Base-by-base conservation (phyloP, 148 eudicot species). In the Chenopodium formosanum region DNA sequence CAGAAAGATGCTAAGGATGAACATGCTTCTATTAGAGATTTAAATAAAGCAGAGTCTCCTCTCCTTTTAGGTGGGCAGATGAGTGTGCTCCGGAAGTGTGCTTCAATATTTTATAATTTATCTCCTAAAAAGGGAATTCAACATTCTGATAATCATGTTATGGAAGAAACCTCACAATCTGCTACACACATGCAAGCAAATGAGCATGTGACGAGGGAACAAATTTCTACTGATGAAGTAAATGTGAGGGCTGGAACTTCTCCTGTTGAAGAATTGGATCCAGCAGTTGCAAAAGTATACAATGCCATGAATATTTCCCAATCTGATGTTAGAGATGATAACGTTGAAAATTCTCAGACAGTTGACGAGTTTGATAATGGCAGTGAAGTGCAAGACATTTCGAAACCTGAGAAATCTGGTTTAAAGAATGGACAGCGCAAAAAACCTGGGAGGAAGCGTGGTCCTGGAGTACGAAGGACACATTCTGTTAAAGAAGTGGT, bases 51-150 rank as follows among this genome's bases (percentile, higher is more conserved):
- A 78, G 83, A 44, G 50, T 82, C 89, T 64, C 78, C 83, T 71
- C 82, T 86, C 64, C 86, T 83, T 46, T 79, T 88, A 65, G 88
- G 84, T 8, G 92, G 92, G 37, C 92, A 85, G 79, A 82, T 85
- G 70, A 90, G 92, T 68, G 85, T 89, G 89, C 82, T 95, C 60
- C 83, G 76, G 67, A 93, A 92, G 79, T 95, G 98, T 82, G 86
- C 92, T 72, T 88, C 93, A 40, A 87, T 72, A 69, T 58, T 91
- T 79, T 89, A 88, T 60, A 87, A 89, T 58, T 77, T 84, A 76
- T 89, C 97, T 76, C 97, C 98, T 56, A 79, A 78, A 34, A 86
- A 83, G 60, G 75, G 74, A 58, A 78, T 72, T 83, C 79, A 80
- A 65, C 80, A 77, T 81, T 34, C 81, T 78, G 80, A 74, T 82